phyloP scores from a whole-genome alignment of 768 basidiomycete genomes.

The Termitomyces sp. region DNA sequence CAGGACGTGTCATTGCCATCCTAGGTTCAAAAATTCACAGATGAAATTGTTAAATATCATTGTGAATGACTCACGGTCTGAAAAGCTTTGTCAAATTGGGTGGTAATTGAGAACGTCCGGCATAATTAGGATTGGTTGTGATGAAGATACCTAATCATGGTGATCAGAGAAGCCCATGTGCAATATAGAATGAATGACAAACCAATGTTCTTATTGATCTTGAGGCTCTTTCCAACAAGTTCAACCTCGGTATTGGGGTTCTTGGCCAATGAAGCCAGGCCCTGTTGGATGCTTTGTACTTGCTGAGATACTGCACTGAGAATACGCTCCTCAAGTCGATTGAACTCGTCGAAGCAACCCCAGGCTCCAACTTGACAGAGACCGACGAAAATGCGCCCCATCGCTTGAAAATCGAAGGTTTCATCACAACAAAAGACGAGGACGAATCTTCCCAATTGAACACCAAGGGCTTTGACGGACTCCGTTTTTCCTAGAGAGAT shows the following conservation, averaged over 20 bases:
- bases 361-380: constrained; percentile 99
- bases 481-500: constrained; percentile 82
- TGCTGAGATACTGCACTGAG: constrained; percentile 98
- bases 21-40: constrained; percentile 33
- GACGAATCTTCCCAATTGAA: constrained; percentile 97
- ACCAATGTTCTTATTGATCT: constrained; percentile 94
- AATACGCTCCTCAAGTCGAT: constrained; percentile 96
- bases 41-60: not conserved
- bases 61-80: constrained; percentile 63
- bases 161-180: constrained; percentile 1
- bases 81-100: constrained; percentile 90
- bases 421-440: constrained; percentile 99
- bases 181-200: constrained; percentile 7
- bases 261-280: constrained; percentile 74
- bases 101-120: constrained; percentile 88
- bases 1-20: constrained; percentile 99
- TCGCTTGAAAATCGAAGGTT: constrained; percentile 99
- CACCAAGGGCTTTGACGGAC: constrained; percentile 97
- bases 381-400: constrained; percentile 99
- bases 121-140: constrained; percentile 98
- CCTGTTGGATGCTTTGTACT: constrained; percentile 97
- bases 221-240: constrained; percentile 89
- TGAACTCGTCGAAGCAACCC: constrained; percentile 99
- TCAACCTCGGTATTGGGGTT: constrained; percentile 91
- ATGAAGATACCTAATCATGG: constrained; percentile 80